Base-by-base conservation (phyloP, 305 asterid genomes). In the Fraxinus greggii region DNA sequence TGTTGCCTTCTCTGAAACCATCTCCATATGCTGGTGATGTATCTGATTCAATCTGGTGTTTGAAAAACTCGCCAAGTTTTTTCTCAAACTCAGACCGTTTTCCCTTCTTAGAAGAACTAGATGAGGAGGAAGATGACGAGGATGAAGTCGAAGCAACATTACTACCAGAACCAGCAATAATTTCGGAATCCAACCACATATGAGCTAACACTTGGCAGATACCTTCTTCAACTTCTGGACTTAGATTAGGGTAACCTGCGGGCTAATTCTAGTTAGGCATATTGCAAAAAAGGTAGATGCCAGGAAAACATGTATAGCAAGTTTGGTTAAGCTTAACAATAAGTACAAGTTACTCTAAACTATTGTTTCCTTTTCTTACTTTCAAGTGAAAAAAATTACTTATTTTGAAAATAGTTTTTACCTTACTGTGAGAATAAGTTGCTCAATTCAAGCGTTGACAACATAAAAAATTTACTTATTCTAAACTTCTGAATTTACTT, bases 141-240 rank as follows among this genome's bases (percentile, higher is more conserved):
- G 91, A 85, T 12, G 94, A 87, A 33, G 97, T 84, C 33, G 94
- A 85, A 48, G 97, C 86, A 69, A 88, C 83, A 51, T 42, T 79
- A 82, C 93, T 91, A 15, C 95, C 93, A 29, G 99, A 88, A 81
- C 98, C 98, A 76, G 99, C 94, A 73, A 91, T 40, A 72, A 92
- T 92, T 85, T 97, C 99, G 21, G 98, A 91, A 75, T 97, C 98
- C 89, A 95, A 87, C 99, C 99, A 94, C 98, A 97, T 87, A 84
- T 97, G 97, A 81, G 99, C 99, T 75, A 94, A 82, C 82, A 97
- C 99, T 92, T 97, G 99, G 87, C 99, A 97, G 80, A 97, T 95
- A 28, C 99, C 99, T 92, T 97, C 99, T 92, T 97, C 99, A 9
- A 97, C 90, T 13, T 93, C 98, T 32, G 98, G 97, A 15, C 91